Conservation (phyloP, 75 land plant genomes). For the Cunninghamia lanceolata region DNA sequence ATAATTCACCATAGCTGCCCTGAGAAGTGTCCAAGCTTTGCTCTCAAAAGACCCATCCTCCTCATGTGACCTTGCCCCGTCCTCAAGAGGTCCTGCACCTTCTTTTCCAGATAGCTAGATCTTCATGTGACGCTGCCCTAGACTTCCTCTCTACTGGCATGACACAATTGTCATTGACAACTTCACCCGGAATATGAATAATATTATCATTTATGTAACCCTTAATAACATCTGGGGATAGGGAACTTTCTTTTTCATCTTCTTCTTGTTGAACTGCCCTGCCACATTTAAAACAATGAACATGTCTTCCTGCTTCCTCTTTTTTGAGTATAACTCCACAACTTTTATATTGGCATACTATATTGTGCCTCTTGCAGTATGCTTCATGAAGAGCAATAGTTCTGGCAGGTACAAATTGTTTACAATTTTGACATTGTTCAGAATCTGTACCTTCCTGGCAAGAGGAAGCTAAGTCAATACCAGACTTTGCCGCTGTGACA, state of each 20-base stretch:
- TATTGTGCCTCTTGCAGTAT: constrained; percentile 80
- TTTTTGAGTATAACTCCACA: constrained; percentile 77
- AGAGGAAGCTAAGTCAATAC: constrained; percentile 12
- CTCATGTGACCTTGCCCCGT: too few relatives aligned
- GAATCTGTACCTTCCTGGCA: constrained; percentile 41
- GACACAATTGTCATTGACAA: too few relatives aligned
- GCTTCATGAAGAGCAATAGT: constrained; percentile 83
- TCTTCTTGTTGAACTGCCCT: constrained; percentile 58
- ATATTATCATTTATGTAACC: too few relatives aligned
- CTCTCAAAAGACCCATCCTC: too few relatives aligned
- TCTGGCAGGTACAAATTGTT: constrained; percentile 58
- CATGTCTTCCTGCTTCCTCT: constrained; percentile 72
- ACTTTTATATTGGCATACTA: constrained; percentile 62
- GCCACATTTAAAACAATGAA: constrained; percentile 80
- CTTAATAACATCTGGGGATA: too few relatives aligned
- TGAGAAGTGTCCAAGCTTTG: too few relatives aligned
- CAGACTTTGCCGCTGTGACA: background rate
- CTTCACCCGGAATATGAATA: too few relatives aligned
- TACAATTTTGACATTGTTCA: constrained; percentile 76
- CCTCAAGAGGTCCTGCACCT: too few relatives aligned
- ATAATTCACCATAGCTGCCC: too few relatives aligned
- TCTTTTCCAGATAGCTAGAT: too few relatives aligned
- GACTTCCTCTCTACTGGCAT: too few relatives aligned
- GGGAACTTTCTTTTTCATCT: constrained; percentile 84
- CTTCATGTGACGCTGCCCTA: too few relatives aligned